Evolutionary conservation across 2,329 filamentous ascomycete genomes (phyloP), one percentile per base, ranked within the genome.

Genomic region (Mariannaea elegans): DNA sequence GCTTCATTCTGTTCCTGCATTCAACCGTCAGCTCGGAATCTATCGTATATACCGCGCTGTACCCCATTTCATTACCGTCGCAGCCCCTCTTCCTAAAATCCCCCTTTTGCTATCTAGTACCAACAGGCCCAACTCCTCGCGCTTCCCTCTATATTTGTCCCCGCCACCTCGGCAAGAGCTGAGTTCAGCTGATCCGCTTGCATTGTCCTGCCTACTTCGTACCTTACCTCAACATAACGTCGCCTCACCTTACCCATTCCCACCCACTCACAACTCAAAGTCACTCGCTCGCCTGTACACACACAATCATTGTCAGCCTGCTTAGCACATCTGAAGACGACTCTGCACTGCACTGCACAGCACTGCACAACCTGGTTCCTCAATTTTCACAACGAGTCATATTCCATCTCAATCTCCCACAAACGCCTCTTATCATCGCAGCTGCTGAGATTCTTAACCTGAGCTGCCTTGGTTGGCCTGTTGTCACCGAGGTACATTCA

Each of bases 401-500:
- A 38, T 27, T 36, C 23, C 29, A 32, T 38, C 24, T 27, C 27
- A 19, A 45, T 34, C 12, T 27, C 9, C 21, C 21, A 13, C 39
- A 44, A 27, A 23, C 39, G 39, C 29, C 27, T 36, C 27, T 24
- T 14, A 32, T 7, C 29, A 12, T 36, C 39, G 18, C 41, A 12
- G 18, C 16, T 56, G 32, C 52, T 63, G 50, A 58, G 52, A 34
- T 47, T 59, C 65, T 56, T 48, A 52, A 46, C 57, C 59, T 65
- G 38, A 59, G 36, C 56, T 42, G 58, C 58, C 61, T 58, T 68
- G 67, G 65, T 69, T 61, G 65, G 64, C 58, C 7, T 44, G 21
- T 52, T 38, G 52, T 57, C 60, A 56, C 61, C 48, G 56, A 71
- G 68, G 68, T 71, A 71, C 65, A 63, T 59, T 68, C 51, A 57